Base-by-base conservation (phyloP, 371 early-diverging fungal genomes). In the Mortierella sp. region DNA sequence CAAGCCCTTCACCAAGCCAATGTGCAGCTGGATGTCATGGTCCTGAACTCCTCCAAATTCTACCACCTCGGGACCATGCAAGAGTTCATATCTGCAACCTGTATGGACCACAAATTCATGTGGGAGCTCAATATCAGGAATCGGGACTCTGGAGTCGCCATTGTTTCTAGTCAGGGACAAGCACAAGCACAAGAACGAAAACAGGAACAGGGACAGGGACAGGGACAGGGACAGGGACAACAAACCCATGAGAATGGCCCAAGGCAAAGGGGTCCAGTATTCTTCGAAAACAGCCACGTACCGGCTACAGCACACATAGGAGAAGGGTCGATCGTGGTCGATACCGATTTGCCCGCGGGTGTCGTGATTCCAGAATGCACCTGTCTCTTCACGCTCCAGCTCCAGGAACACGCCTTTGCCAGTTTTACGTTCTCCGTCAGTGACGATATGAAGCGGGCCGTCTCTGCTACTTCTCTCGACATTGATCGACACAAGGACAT, bases 31-130 rank as follows among this genome's bases (percentile, higher is more conserved):
- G 73, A 83, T 13, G 85, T 86, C 45, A 73, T 86, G 74, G 80
- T 86, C 16, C 70, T 86, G 47, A 86, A 86, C 31, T 69, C 83
- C n/a, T 86, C 86, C n/a, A 79, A 80, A 66, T 86, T 86, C 53
- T 83, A 86, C 61, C 86, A 86, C 52, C 53, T 86, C 4, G 86
- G 86, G 10, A 86, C 84, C 2, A 86, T 86, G 86, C 52, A 68
- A 24, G 86, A 86, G 44, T 86, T 79, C 64, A 65, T 86, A 8
- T 71, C 52, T 19, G 76, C 68, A 2, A 64, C 61, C 31, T 80
- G 80, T 63, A 66, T 70, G 7, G 74, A 86, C 43, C 16, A 9
- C 9, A 52, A 68, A 1, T 85, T 85, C 70, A 80, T 78, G 76
- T 64, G 67, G 2, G 79, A 81, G 22, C 71, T 85, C 31, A 45